Evolutionary conservation across 352 stramenopile species (phyloP).

Genomic region (Pythium aristosporum): DNA sequence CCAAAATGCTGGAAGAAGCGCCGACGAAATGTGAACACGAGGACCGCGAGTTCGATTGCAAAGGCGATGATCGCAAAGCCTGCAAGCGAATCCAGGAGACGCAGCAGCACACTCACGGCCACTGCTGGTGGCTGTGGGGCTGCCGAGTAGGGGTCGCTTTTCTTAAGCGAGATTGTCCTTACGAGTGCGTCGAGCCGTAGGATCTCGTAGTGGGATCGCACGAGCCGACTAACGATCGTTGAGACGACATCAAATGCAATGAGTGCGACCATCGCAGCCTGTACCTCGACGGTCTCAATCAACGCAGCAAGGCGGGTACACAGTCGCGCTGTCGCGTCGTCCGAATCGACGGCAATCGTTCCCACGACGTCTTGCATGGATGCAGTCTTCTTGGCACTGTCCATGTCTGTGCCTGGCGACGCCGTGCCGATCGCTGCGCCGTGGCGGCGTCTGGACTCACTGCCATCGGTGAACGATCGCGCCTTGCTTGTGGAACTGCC

Average conservation of each 20-base stretch:
- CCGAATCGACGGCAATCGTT: not conserved
- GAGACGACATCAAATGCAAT: conserved; percentile 46
- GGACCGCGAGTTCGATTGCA: conserved; percentile 47
- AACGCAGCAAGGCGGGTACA: conserved; percentile 18
- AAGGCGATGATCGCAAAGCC: conserved; percentile 67
- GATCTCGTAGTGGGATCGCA: conserved; percentile 38
- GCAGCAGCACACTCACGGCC: conserved; percentile 22
- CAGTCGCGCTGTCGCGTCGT: not conserved
- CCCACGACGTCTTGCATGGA: not conserved
- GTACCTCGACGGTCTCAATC: conserved; percentile 55
- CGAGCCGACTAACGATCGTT: conserved; percentile 38
- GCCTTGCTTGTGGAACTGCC: not conserved
- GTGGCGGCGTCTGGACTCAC: not conserved
- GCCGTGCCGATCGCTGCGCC: conserved; percentile 10
- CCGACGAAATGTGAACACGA: conserved; percentile 40
- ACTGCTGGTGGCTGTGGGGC: not conserved
- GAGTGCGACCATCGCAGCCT: conserved; percentile 50
- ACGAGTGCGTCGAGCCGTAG: conserved; percentile 6
- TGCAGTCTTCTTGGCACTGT: not conserved
- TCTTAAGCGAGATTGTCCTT: not conserved
- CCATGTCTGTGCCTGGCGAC: not conserved
- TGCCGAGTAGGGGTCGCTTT: not conserved
- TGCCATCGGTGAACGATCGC: not conserved
- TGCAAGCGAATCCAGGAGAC: conserved; percentile 50
- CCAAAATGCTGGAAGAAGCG: conserved; percentile 59